Evolutionary conservation across 768 basidiomycete species (phyloP), one percentile per base, ranked within the genome.

Genomic region (Leucogyrophana mollusca): DNA sequence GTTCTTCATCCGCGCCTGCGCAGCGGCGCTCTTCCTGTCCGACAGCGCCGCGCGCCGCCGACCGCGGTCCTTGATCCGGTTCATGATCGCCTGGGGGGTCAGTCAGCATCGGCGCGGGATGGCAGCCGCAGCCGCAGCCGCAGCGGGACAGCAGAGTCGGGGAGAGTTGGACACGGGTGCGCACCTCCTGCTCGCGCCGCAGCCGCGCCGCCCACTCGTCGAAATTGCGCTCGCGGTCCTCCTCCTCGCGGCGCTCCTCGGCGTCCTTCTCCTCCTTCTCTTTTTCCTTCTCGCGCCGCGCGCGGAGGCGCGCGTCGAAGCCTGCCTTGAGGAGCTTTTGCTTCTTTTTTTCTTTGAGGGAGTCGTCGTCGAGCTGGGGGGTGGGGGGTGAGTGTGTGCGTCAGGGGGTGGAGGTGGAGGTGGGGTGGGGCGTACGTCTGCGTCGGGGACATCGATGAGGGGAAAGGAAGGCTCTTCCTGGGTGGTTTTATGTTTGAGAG

Each of bases 1-100:
- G 51, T 80, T 90, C 71, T 95, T 95, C 95, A 97, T 96, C 53
- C 94, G 73, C 23, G 87, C 90, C 65, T 98, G 96, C 0, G 94
- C 85, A 14, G 92, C 94, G 10, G 94, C 91, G 54, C 91, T 93
- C 69, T 97, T 96, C 42, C 96, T 73, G 62, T 99, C 94, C 22
- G 76, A 84, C 38, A 98, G 69, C 11, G 93, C 93, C 0, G 85
- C 87, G 58, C 80, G 86, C 35, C 87, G 71, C 47, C 89, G 76
- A 32, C 81, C 80, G 37, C 96, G 77, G 17, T 90, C 91, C 57
- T 88, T 91, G 67, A 98, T 92, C 54, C 86, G 84, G 35, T 60
- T 74, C 74, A 98, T 92, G 43, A 95, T 68, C 3, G 74, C 70
- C 90, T 94, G 58, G 18, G 42, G 21, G 20, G 18, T 40, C n/a